Percentiles rank a stretch among this genome's conserved stretches.
phyloP scores from a whole-genome alignment of 1,284 basidiomycete genomes.

The Moesziomyces parantarcticus region DNA sequence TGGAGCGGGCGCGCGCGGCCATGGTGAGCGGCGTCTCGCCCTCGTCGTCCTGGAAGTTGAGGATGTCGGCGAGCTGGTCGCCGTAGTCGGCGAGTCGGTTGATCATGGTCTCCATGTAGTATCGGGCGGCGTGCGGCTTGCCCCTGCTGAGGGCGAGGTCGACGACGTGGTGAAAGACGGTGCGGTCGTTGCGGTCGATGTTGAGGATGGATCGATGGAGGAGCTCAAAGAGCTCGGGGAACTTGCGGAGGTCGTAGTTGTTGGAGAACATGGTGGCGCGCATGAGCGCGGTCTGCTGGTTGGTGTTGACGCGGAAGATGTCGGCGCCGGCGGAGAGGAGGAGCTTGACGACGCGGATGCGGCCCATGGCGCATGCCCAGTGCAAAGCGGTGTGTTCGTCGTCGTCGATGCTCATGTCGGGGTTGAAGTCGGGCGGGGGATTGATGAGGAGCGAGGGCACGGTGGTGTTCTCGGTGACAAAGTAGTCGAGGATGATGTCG shows the following conservation, averaged over 20 bases:
- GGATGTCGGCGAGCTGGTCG: conserved; percentile 94
- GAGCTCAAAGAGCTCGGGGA: conserved; percentile 96
- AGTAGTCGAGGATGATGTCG: conserved; percentile 97
- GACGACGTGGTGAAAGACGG: conserved; percentile 98
- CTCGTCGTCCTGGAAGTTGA: conserved; percentile 99
- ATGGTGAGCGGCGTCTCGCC: conserved; percentile 97
- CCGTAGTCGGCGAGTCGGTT: conserved; percentile 91
- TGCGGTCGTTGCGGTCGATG: conserved; percentile 97
- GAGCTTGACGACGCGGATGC: conserved; percentile 94
- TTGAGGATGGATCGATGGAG: conserved; percentile 97
- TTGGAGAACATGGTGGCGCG: conserved; percentile 99
- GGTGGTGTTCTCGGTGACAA: conserved; percentile 96
- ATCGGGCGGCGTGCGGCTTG: conserved; percentile 96
- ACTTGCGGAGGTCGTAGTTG: conserved; percentile 99
- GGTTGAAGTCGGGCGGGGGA: conserved; percentile 91
- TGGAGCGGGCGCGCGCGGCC: conserved; percentile 93
- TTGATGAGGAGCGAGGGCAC: conserved; percentile 87
- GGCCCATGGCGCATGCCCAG: conserved; percentile 99
- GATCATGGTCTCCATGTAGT: conserved; percentile 98
- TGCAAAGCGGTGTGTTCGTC: conserved; percentile 97
- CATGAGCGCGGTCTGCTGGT: conserved; percentile 98
- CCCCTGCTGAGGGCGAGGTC: conserved; percentile 98
- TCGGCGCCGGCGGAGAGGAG: conserved; percentile 93
- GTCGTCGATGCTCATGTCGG: conserved; percentile 97
- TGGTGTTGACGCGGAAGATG: conserved; percentile 95